phyloP scores from a whole-genome alignment of 1,284 basidiomycete genomes.

The Pseudozyma pruni region DNA sequence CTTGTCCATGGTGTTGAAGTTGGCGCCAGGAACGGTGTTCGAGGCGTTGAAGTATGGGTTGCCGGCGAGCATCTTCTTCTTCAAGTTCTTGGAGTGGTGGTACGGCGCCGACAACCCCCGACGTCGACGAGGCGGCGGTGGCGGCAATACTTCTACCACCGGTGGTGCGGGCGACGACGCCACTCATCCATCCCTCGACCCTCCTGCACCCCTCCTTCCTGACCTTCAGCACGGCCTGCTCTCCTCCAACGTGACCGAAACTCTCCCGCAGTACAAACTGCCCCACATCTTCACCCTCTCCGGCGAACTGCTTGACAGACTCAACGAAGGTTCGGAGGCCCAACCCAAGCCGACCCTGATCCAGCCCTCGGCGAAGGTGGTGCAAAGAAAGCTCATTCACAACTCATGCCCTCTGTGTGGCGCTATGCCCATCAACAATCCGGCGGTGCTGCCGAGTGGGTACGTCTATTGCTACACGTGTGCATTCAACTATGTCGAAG shows the following conservation, averaged over 20 bases:
- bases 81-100: constrained; percentile 99
- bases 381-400: constrained; percentile 65
- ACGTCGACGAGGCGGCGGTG: constrained; percentile 39
- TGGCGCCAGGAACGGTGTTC: constrained; percentile 51
- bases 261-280: constrained; percentile 13
- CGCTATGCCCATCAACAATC: constrained; percentile 78
- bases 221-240: constrained; percentile 14
- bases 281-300: constrained; percentile 32
- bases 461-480: constrained; percentile 97
- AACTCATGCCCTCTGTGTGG: constrained; percentile 90
- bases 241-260: background rate
- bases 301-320: constrained; percentile 22
- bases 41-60: constrained; percentile 78
- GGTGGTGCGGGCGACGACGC: constrained; percentile 55
- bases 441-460: constrained; percentile 88
- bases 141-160: background rate
- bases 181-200: constrained; percentile 9
- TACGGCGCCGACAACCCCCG: constrained; percentile 89
- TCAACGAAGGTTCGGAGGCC: constrained; percentile 22
- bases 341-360: background rate
- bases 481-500: constrained; percentile 83
- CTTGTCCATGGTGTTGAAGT: constrained; percentile 19
- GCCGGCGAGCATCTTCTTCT: constrained; percentile 91
- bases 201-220: constrained; percentile 13
- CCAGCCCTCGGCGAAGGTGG: constrained; percentile 43